phyloP scores from a whole-genome alignment of 140 eudicot genomes.

The Anethum foeniculum region DNA sequence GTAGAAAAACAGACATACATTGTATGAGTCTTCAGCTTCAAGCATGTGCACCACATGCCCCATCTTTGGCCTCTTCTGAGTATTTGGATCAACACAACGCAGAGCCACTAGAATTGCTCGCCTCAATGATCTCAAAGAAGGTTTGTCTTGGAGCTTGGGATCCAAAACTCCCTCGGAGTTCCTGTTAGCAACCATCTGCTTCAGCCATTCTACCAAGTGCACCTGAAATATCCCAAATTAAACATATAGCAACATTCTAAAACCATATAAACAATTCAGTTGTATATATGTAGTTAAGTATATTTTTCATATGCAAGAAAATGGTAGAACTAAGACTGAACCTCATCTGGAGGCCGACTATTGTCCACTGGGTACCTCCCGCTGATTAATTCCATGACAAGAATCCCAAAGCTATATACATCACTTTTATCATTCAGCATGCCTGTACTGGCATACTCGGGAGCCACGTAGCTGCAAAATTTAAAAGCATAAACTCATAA shows the following conservation, averaged over 20 bases:
- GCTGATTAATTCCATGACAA: conserved; percentile 52
- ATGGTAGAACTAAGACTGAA: conserved; percentile 7
- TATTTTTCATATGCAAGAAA: neutral
- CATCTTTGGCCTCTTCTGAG: conserved; percentile 48
- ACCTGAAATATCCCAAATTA: conserved; percentile 27
- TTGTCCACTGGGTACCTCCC: conserved; percentile 63
- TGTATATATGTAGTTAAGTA: neutral
- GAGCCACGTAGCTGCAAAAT: conserved; percentile 51
- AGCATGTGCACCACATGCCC: conserved; percentile 61
- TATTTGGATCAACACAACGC: conserved; percentile 40
- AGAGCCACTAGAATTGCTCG: conserved; percentile 34
- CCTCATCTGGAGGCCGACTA: conserved; percentile 56
- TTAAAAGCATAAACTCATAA: conserved; percentile 5
- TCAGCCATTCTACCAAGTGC: conserved; percentile 51
- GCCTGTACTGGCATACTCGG: conserved; percentile 69
- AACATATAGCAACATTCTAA: neutral
- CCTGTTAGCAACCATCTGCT: conserved; percentile 36
- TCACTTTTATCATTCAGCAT: conserved; percentile 67
- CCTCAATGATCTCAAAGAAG: conserved; percentile 40
- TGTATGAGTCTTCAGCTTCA: conserved; percentile 40
- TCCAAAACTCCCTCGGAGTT: conserved; percentile 49
- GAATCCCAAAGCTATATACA: conserved; percentile 59
- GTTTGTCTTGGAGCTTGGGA: conserved; percentile 45
- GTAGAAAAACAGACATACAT: conserved; percentile 20
- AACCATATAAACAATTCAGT: neutral